These are phyloP conservation scores for Lentinula lateritia DNA, from an alignment of 768 basidiomycete species.

Conservation along the genomic window DNA sequence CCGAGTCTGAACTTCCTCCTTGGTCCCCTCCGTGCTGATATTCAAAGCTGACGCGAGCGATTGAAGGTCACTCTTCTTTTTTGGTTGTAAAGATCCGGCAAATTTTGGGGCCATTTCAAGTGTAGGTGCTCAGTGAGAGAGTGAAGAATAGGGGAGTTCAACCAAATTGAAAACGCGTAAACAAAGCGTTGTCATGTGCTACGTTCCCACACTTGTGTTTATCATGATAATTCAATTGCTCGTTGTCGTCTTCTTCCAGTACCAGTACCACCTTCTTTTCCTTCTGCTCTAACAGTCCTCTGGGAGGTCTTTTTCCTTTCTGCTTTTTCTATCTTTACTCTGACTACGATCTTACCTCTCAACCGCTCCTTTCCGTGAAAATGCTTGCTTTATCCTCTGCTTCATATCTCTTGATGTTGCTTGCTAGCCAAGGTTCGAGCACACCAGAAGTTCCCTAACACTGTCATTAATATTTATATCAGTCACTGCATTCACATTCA, in stretches of 20 bases:
- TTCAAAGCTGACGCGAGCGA: conserved; percentile 51
- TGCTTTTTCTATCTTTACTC: conserved; percentile 13
- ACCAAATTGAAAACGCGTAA: background rate
- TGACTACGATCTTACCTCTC: conserved; percentile 1
- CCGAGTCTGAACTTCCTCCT: conserved; percentile 54
- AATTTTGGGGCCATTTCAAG: conserved; percentile 25
- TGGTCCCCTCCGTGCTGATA: conserved; percentile 52
- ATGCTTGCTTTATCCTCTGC: conserved; percentile 17
- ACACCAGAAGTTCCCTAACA: no score
- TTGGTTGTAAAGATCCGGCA: conserved; percentile 51
- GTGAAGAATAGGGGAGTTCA: background rate
- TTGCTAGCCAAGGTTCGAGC: conserved; percentile 54
- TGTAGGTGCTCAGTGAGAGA: background rate
- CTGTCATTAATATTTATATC: background rate
- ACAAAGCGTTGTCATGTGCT: conserved; percentile 1
- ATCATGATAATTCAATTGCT: background rate
- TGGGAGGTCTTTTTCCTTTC: conserved; percentile 20
- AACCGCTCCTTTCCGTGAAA: conserved; percentile 19
- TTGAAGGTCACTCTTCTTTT: conserved; percentile 66
- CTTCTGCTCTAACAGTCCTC: conserved; percentile 16
- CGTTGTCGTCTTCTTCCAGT: background rate
- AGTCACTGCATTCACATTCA: conserved; percentile 38
- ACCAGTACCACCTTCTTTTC: conserved; percentile 8
- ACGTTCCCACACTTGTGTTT: background rate
- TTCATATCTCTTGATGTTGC: conserved; percentile 29